A percentile compares a stretch with the other conserved stretches of the same genome.
Evolutionary conservation across 2,329 filamentous ascomycete genomes (phyloP).

Genomic region (Fusarium verticillioides): DNA sequence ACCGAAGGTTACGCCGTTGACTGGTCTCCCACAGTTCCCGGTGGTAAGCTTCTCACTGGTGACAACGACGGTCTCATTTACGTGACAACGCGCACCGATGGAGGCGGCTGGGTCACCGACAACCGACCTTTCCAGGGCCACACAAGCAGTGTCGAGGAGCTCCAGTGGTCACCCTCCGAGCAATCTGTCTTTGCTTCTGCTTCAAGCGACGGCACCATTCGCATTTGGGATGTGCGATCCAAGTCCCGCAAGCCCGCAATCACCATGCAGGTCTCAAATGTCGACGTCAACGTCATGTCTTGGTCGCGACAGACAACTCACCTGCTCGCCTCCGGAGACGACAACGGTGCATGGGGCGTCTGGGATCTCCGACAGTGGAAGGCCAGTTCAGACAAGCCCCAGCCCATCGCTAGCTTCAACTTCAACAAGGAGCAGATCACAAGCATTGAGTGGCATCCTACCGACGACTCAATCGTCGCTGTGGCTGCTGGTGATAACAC

Average conservation of each 20-base stretch:
- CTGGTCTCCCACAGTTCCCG: conserved; percentile 83
- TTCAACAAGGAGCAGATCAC: conserved; percentile 99
- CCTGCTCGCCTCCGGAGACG: conserved; percentile 89
- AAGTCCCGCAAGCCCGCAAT: conserved; percentile 91
- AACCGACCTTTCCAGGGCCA: conserved; percentile 86
- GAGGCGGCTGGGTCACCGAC: conserved; percentile 90
- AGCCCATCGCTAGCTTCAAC: conserved; percentile 89
- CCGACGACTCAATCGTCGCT: conserved; percentile 93
- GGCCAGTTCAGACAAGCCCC: conserved; percentile 67
- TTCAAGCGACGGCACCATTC: conserved; percentile 92
- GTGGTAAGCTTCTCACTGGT: conserved; percentile 89
- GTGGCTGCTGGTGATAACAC: conserved; percentile 95
- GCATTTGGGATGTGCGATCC: conserved; percentile 93
- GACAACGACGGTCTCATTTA: conserved; percentile 93
- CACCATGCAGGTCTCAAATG: conserved; percentile 82
- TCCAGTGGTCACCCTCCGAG: conserved; percentile 97
- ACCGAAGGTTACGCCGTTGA: conserved; percentile 96
- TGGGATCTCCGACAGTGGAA: conserved; percentile 99
- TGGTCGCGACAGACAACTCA: conserved; percentile 92
- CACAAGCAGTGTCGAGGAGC: conserved; percentile 86
- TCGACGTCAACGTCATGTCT: conserved; percentile 95
- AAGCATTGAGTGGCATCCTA: conserved; percentile 95
- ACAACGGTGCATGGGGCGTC: conserved; percentile 93
- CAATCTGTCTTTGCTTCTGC: conserved; percentile 94
- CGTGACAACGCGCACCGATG: conserved; percentile 84